Evolutionary conservation across 441 rosid genomes (phyloP).

Genomic region (Pelargonium cotyledonis): DNA sequence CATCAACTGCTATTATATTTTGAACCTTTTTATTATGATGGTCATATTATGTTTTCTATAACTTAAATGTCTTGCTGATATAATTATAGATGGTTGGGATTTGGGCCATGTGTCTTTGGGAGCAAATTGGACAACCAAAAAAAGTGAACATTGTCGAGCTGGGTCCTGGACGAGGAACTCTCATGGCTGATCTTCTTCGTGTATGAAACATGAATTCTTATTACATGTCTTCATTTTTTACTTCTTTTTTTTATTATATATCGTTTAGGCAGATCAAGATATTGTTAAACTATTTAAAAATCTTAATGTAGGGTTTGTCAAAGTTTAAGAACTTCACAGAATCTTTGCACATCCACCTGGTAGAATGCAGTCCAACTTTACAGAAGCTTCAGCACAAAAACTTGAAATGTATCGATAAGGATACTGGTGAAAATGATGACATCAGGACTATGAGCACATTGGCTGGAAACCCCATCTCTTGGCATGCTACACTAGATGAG

Average conservation of each 20-base stretch:
- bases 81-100: slow-evolving; percentile 68
- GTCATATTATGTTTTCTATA: not conserved
- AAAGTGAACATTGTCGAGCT: slow-evolving; percentile 76
- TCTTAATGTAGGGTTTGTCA: slow-evolving; percentile 57
- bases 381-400: slow-evolving; percentile 62
- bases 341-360: slow-evolving; percentile 72
- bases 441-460: slow-evolving; percentile 41
- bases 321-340: slow-evolving; percentile 68
- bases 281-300: slow-evolving; percentile 3
- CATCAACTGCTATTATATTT: not conserved
- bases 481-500: slow-evolving; percentile 73
- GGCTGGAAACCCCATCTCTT: slow-evolving; percentile 58
- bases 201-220: slow-evolving; percentile 34
- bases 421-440: slow-evolving; percentile 26
- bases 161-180: slow-evolving; percentile 94
- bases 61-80: slow-evolving; percentile 8
- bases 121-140: slow-evolving; percentile 80
- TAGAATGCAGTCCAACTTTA: slow-evolving; percentile 79
- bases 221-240: not conserved
- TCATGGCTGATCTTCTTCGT: slow-evolving; percentile 82
- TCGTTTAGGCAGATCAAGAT: not conserved
- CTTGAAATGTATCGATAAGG: slow-evolving; percentile 57
- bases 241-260: not conserved
- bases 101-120: slow-evolving; percentile 89
- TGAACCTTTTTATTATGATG: not conserved